These are phyloP conservation scores for Drechslera avenae DNA, from an alignment of 2,329 filamentous ascomycete species.

Conservation along the genomic window DNA sequence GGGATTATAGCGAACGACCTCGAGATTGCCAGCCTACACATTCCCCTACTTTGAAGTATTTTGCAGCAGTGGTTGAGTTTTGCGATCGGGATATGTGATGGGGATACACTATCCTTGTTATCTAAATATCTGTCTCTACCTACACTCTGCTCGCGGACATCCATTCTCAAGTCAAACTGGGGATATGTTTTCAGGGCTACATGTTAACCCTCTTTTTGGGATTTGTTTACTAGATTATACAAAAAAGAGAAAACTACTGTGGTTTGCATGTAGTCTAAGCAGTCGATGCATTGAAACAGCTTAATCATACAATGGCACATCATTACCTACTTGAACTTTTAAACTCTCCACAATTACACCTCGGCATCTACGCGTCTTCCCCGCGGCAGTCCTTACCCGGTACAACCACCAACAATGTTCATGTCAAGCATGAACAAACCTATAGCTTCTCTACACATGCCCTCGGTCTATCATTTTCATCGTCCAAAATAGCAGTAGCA, in stretches of 20 bases:
- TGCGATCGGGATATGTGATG: no score
- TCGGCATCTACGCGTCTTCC: slow-evolving; percentile 36
- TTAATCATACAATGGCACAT: not conserved
- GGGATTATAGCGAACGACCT: no score
- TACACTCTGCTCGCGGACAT: no score
- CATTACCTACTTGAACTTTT: not conserved
- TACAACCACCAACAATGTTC: slow-evolving; percentile 31
- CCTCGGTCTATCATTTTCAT: not conserved
- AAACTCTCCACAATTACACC: slow-evolving; percentile 23
- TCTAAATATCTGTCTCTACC: no score
- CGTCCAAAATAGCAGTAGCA: slow-evolving; percentile 1
- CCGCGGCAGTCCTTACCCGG: slow-evolving; percentile 43
- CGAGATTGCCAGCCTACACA: no score
- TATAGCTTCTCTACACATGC: not conserved
- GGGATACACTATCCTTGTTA: no score
- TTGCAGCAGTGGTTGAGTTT: no score
- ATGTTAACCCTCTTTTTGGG: no score
- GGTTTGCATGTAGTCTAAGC: not conserved
- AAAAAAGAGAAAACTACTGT: no score
- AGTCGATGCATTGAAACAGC: not conserved
- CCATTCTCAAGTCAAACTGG: no score
- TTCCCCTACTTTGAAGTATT: no score
- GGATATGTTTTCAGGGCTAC: not conserved
- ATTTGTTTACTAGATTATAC: no score
- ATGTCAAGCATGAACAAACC: slow-evolving; percentile 30